Conservation (phyloP, 1,284 basidiomycete species). For the Malassezia japonica region DNA sequence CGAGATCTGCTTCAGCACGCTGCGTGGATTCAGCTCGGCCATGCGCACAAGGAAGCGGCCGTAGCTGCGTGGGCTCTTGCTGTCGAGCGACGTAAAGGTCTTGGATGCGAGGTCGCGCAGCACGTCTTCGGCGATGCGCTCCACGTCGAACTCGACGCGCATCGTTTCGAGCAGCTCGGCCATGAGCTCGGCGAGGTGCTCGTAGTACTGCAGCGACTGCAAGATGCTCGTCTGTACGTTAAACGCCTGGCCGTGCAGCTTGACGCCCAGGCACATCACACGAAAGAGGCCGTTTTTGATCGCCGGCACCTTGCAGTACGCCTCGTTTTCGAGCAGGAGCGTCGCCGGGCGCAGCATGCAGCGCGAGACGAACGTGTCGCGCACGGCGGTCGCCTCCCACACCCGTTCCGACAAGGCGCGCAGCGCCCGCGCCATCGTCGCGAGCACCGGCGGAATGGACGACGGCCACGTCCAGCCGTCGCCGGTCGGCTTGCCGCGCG, state of each 20-base stretch:
- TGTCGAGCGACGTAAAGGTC: constrained; percentile 69
- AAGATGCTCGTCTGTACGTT: constrained; percentile 70
- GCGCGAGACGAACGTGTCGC: constrained; percentile 42
- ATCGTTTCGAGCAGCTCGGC: constrained; percentile 76
- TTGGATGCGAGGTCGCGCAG: constrained; percentile 71
- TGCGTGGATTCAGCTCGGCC: constrained; percentile 71
- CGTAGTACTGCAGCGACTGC: constrained; percentile 83
- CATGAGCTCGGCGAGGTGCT: constrained; percentile 87
- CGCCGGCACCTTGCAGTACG: constrained; percentile 69
- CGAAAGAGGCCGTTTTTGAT: constrained; percentile 72
- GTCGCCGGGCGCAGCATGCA: constrained; percentile 60
- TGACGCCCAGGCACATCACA: constrained; percentile 82
- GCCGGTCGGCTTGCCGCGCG: constrained; percentile 7
- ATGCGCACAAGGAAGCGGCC: constrained; percentile 74
- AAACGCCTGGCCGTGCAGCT: constrained; percentile 71
- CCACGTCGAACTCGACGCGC: constrained; percentile 75
- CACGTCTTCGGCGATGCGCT: constrained; percentile 80
- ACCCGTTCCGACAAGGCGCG: constrained; percentile 31
- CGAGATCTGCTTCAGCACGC: constrained; percentile 80
- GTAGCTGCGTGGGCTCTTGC: constrained; percentile 76
- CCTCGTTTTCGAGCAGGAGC: constrained; percentile 72
- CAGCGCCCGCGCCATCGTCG: constrained; percentile 29
- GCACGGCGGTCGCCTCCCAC: constrained; percentile 32
- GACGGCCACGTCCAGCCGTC: constrained; percentile 28
- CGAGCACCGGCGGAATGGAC: constrained; percentile 35